phyloP scores from a whole-genome alignment of 192 early-diverging fungal species.

The Gonapodya prolifera region DNA sequence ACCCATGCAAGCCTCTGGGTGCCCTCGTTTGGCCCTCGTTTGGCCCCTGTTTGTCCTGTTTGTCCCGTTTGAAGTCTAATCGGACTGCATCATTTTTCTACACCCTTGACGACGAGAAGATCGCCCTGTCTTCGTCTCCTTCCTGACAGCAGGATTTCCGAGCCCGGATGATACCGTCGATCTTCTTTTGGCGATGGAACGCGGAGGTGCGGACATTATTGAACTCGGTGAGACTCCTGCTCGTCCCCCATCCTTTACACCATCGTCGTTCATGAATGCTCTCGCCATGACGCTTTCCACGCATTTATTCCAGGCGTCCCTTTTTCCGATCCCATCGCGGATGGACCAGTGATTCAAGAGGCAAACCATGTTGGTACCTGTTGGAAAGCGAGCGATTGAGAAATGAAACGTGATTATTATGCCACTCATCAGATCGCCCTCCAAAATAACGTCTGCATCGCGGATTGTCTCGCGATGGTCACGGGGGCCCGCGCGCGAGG shows the following conservation, averaged over 20 bases:
- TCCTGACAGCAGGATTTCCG: conserved; percentile 88
- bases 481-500: conserved; percentile 66
- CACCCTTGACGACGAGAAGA: conserved; percentile 11
- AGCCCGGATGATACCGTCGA: conserved; percentile 65
- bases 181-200: conserved; percentile 72
- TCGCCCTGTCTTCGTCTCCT: conserved; percentile 79
- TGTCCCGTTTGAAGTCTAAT: too few species aligned
- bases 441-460: conserved; percentile 61
- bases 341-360: conserved; percentile 94
- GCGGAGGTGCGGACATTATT: conserved; percentile 87
- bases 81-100: too few species aligned
- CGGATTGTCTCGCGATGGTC: conserved; percentile 69
- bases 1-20: too few species aligned
- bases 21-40: too few species aligned
- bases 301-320: conserved; percentile 60
- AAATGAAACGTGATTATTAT: background rate
- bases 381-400: too few species aligned
- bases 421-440: conserved; percentile 51
- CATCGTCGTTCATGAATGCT: background rate
- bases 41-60: too few species aligned
- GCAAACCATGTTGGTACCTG: conserved; percentile 62
- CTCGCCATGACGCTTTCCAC: background rate
- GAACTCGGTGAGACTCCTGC: conserved; percentile 59
- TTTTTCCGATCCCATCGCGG: conserved; percentile 95
- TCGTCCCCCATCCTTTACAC: background rate